Conservation (phyloP, 2,329 filamentous ascomycete genomes). For the Periconia sp. region DNA sequence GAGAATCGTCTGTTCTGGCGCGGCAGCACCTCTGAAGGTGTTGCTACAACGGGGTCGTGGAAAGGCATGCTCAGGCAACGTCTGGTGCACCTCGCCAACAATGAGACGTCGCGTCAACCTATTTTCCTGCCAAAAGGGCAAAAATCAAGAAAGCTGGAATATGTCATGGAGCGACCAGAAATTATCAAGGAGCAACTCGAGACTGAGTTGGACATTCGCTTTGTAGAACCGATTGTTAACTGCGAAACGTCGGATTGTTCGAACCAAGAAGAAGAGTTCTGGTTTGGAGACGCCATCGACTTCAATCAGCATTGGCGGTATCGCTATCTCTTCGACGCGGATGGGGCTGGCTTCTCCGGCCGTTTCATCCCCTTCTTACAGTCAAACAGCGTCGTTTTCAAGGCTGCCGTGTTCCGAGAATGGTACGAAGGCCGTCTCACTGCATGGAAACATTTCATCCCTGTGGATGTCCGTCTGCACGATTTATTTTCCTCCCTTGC, state of each 20-base stretch:
- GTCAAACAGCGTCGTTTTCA: slow-evolving; percentile 68
- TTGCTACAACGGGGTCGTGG: slow-evolving; percentile 58
- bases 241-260: slow-evolving; percentile 57
- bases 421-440: slow-evolving; percentile 77
- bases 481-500: slow-evolving; percentile 72
- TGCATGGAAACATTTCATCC: slow-evolving; percentile 81
- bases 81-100: slow-evolving; percentile 63
- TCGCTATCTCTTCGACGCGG: slow-evolving; percentile 71
- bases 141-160: slow-evolving; percentile 54
- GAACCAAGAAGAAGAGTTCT: slow-evolving; percentile 57
- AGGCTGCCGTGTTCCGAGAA: slow-evolving; percentile 71
- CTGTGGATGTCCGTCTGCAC: slow-evolving; percentile 72
- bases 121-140: slow-evolving; percentile 50
- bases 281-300: slow-evolving; percentile 47
- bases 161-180: slow-evolving; percentile 56
- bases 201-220: slow-evolving; percentile 56
- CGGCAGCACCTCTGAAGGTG: slow-evolving; percentile 61
- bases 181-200: slow-evolving; percentile 58
- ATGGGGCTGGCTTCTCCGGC: slow-evolving; percentile 68
- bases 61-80: slow-evolving; percentile 70
- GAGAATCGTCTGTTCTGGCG: slow-evolving; percentile 72
- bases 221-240: slow-evolving; percentile 62
- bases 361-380: slow-evolving; percentile 66
- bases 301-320: slow-evolving; percentile 64
- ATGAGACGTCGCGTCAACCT: slow-evolving; percentile 31